Base-by-base conservation (phyloP, 306 rosid genomes). In the Begonia peltatifolia region DNA sequence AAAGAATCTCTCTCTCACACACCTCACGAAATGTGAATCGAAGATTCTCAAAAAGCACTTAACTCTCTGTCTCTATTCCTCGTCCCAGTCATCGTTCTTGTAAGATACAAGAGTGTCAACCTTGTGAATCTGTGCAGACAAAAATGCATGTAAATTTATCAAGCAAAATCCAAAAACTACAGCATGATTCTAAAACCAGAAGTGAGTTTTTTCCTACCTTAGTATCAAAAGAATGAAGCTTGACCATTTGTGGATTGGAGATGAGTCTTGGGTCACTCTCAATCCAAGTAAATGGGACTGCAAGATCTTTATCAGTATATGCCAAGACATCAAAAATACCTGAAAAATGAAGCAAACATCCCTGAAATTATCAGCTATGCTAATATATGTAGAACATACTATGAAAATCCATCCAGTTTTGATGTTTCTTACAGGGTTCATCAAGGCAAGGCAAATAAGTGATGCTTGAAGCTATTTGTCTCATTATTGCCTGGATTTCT, bases 241-340 rank as follows among this genome's bases (percentile, higher is more conserved):
- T 92, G 79, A 92, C 99, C 88, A 92, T 92, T 54, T 92, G 94
- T 1, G 99, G 99, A 83, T 92, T 92, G 38, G 70, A 84, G 61
- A 86, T 92, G 57, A 92, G 83, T 71, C 87, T 92, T 14, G 99
- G 99, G 70, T 92, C 99, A 75, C 94, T 92, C 77, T 92, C 99
- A 47, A 74, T 69, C 99, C 99, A 90, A 67, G 95, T 86, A 73
- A 90, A 80, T 50, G 99, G 99, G 68, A 83, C 94, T 42, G 85
- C 93, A 50, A 92, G 78, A 51, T 92, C 99, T 53, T 67, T 92
- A 73, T 92, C 94, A n/a, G 99, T 92, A 61, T 92, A 92, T 14
- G 96, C 99, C 42, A 92, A 65, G 58, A 92, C 99, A 67, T 92
- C 99, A 64, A 92, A 92, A 11, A 92, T 88, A 43, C 99, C 99